A percentile compares a stretch with the other conserved stretches of the same genome.
Conservation (phyloP, 306 rosid species). For the Dryas octopetala region DNA sequence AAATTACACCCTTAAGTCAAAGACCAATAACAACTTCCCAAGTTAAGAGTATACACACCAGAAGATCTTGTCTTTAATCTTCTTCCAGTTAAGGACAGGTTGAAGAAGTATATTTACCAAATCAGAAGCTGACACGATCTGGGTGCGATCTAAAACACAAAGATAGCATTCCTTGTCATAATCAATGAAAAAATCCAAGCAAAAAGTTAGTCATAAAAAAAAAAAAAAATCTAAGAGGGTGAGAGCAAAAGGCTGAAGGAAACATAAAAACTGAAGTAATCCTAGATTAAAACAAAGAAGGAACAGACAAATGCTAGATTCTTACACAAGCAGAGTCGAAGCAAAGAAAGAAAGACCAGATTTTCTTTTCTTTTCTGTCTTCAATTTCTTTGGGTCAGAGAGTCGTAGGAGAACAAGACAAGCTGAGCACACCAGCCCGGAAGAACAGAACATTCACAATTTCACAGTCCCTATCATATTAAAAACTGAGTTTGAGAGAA, state of each 20-base stretch:
- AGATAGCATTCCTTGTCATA: conserved; percentile 11
- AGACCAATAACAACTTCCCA: conserved; percentile 19
- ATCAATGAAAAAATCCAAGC: background rate
- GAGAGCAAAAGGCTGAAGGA: conserved; percentile 11
- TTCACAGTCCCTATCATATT: conserved; percentile 1
- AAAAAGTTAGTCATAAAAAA: conserved; percentile 2
- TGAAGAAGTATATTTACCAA: conserved; percentile 6
- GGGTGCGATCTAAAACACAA: conserved; percentile 40
- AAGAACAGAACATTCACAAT: conserved; percentile 25
- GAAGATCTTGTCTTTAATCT: conserved; percentile 12
- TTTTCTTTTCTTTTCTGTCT: background rate
- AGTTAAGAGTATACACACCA: conserved; percentile 9
- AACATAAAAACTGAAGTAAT: conserved; percentile 4
- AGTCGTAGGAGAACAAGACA: background rate
- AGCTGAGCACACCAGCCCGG: conserved; percentile 25
- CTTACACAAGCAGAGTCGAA: conserved; percentile 16
- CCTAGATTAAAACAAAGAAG: conserved; percentile 3
- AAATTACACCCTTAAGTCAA: background rate
- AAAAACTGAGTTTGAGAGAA: conserved; percentile 1
- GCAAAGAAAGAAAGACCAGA: conserved; percentile 11
- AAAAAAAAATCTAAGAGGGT: conserved; percentile 7
- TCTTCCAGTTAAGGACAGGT: conserved; percentile 13
- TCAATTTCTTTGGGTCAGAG: conserved; percentile 2
- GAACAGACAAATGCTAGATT: background rate
- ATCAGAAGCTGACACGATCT: conserved; percentile 27